Evolutionary conservation across 495 filamentous ascomycete species (phyloP).

Genomic region (Aspergillus ostianus): DNA sequence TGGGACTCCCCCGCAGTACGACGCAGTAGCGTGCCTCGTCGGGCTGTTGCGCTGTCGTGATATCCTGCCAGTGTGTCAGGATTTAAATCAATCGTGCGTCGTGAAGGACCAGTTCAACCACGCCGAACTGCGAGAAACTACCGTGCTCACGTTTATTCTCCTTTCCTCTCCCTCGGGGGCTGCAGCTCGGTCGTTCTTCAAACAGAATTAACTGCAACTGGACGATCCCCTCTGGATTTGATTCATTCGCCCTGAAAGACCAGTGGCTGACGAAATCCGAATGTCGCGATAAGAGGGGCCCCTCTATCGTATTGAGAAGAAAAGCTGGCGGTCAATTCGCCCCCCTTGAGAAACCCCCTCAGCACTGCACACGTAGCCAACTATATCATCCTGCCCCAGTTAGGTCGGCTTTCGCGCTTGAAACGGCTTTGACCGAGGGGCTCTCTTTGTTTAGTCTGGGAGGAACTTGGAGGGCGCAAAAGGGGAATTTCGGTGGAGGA

Average conservation of each 20-base stretch:
- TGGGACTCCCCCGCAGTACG: background rate
- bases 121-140: background rate
- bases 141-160: background rate
- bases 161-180: no score
- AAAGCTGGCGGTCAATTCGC: conserved; percentile 23
- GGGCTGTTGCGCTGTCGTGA: background rate
- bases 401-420: conserved; percentile 26
- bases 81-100: background rate
- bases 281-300: conserved; percentile 12
- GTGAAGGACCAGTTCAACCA: background rate
- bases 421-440: conserved; percentile 1
- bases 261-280: background rate
- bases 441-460: conserved; percentile 3
- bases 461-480: background rate
- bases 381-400: conserved; percentile 21
- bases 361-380: conserved; percentile 40
- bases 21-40: background rate
- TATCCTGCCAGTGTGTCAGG: background rate
- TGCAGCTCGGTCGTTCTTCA: background rate
- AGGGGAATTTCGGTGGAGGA: background rate
- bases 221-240: background rate
- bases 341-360: conserved; percentile 21
- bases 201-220: background rate
- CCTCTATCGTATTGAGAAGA: conserved; percentile 2
- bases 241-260: background rate